Base-by-base conservation (phyloP, 176 grass and related monocot genomes). In the Hordeum marinum region DNA sequence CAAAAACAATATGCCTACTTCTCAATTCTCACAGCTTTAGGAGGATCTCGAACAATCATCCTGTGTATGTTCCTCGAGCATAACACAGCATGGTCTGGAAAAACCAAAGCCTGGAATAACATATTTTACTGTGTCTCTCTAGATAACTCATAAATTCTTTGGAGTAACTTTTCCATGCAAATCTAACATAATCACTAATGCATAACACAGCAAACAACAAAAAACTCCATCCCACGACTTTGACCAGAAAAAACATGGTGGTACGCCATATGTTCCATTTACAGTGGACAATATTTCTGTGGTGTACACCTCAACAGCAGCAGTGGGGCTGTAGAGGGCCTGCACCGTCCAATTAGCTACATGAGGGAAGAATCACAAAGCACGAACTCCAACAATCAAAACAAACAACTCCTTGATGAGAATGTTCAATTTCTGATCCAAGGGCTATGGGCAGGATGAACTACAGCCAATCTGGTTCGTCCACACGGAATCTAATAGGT, bases 121-220 rank as follows among this genome's bases (percentile, higher is more conserved):
- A 71, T 54, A 72, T 32, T 78, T 46, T 54, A 54, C 27, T 31
- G 18, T 62, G 57, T 72, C 70, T 2, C 57, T 54, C 68, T 69
- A 48, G 13, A 82, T 68, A 87, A 69, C 3, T 76, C 76, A 68
- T 67, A 39, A 66, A 0, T 63, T 80, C 18, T 74, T 65, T 43
- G 13, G 34, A 75, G 15, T 48, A 78, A 79, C 40, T 37, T 79
- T 29, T 42, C 12, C 58, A 42, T 27, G 23, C 36, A 4, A 77
- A 77, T 76, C 37, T 37, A 77, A 54, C 48, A 76, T 46, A 58
- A 69, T 29, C 57, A 79, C 58, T 78, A 61, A 79, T 20, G 36
- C 35, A 79, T 13, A 13, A n/a, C 75, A 40, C 36, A 68, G 13
- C 4, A 68, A 76, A 79, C 75, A 61, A 21, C 17, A 5, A 43